Evolutionary conservation across 2,329 filamentous ascomycete genomes (phyloP).

Genomic region (Ploettnerulaceae sp.): DNA sequence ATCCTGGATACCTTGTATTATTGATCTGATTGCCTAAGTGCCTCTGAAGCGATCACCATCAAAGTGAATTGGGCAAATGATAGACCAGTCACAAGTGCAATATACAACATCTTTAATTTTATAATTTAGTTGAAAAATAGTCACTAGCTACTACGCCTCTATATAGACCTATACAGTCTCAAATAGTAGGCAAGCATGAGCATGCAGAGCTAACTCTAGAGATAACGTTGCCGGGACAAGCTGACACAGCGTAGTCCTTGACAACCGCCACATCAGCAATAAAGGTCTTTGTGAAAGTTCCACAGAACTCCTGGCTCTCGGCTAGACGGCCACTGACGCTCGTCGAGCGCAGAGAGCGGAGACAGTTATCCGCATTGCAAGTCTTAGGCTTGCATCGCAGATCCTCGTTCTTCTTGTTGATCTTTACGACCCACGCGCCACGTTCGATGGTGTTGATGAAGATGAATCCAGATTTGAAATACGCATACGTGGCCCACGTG

Average conservation of each 20-base stretch:
- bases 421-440: conserved; percentile 28
- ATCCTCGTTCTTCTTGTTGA: conserved; percentile 8
- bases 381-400: conserved; percentile 7
- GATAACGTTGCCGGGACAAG: conserved; percentile 11
- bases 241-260: conserved; percentile 8
- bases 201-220: conserved; percentile 14
- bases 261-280: conserved; percentile 10
- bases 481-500: conserved; percentile 39
- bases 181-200: conserved; percentile 6
- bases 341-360: conserved; percentile 34
- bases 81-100: too few relatives aligned
- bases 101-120: too few relatives aligned
- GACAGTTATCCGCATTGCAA: conserved; percentile 34
- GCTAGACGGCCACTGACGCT: conserved; percentile 27
- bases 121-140: too few relatives aligned
- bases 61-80: too few relatives aligned
- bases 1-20: too few relatives aligned
- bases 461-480: conserved; percentile 39
- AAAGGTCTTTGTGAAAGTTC: conserved; percentile 14
- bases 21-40: too few relatives aligned
- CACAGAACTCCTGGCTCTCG: conserved; percentile 34
- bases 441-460: conserved; percentile 39
- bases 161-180: too few relatives aligned
- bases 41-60: too few relatives aligned
- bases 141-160: too few relatives aligned